Evolutionary conservation across 2,329 filamentous ascomycete genomes (phyloP).

Genomic region (Penicillium sp.): DNA sequence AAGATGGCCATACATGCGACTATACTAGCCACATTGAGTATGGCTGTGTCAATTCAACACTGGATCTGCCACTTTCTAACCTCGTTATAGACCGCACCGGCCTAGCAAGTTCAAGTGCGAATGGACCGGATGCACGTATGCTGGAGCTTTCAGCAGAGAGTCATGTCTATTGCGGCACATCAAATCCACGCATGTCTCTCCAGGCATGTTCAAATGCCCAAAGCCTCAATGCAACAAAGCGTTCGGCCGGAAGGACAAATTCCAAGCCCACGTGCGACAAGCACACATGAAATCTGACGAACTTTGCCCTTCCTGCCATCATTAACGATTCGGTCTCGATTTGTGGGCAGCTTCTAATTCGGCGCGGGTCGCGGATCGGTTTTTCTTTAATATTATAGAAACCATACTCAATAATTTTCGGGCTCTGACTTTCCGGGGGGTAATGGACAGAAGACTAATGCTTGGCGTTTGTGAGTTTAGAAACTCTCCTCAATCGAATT

Average conservation of each 20-base stretch:
- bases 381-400: neutral
- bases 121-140: constrained; percentile 14
- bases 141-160: constrained; percentile 14
- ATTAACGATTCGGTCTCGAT: neutral
- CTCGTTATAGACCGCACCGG: neutral
- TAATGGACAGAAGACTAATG: neutral
- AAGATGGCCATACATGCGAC: neutral
- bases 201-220: constrained; percentile 11
- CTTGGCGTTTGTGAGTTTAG: neutral
- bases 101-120: constrained; percentile 9
- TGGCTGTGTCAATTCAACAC: neutral
- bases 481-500: neutral
- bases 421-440: neutral
- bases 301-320: constrained; percentile 7
- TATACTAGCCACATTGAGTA: neutral
- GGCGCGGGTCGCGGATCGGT: neutral
- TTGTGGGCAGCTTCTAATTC: neutral
- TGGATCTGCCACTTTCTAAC: neutral
- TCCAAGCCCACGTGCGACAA: constrained; percentile 10
- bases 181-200: constrained; percentile 14
- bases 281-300: constrained; percentile 8
- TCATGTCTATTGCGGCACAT: constrained; percentile 20
- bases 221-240: constrained; percentile 14
- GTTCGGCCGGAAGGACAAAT: constrained; percentile 18
- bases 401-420: neutral